Base-by-base conservation (phyloP, 805 yeast species). In the Myxozyma neglecta region DNA sequence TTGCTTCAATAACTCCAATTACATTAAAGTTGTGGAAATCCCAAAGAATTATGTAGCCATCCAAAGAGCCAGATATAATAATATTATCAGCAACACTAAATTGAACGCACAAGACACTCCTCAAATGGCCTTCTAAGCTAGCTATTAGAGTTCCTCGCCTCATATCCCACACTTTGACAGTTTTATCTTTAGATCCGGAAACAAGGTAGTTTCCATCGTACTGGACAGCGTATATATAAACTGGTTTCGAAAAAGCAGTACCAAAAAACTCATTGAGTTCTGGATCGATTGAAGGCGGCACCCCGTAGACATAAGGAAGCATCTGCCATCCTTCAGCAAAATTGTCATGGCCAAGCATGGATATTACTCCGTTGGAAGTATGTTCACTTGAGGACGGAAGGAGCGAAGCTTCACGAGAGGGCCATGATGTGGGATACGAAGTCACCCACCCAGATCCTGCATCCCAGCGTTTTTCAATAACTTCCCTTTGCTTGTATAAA, bases 21-120 rank as follows among this genome's bases (percentile, higher is more conserved):
- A 94, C 88, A 74, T 96, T 81, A 10, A 53, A 40, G 4, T 90
- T 84, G 71, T 89, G 96, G 49, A 94, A 96, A 73, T 94, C 96
- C 99, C 99, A 94, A 11, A 94, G 91, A 74, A 90, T 89, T 56
- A 94, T 87, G 0, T 96, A 90, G 64, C 84, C 82, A 75, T 94
- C 98, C 0, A 96, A 96, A 43, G 94, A 86, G 0, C 98, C 98
- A 8, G 93, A 86, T 0, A 90, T 97, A 71, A 94, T 90, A 34
- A 89, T 80, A 70, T 88, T 90, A 5, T 44, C 18, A 16, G 18
- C 40, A 65, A 83, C 81, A 66, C 83, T 83, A 67, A 90, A 88
- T 73, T 93, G 97, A 55, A 94, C 91, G 66, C 89, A 83, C 40
- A 88, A 79, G 4, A 94, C 96, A 53, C 89, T 85, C 70, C 88